Evolutionary conservation across 768 basidiomycete genomes (phyloP).

Genomic region (Pleurotus giganteus): DNA sequence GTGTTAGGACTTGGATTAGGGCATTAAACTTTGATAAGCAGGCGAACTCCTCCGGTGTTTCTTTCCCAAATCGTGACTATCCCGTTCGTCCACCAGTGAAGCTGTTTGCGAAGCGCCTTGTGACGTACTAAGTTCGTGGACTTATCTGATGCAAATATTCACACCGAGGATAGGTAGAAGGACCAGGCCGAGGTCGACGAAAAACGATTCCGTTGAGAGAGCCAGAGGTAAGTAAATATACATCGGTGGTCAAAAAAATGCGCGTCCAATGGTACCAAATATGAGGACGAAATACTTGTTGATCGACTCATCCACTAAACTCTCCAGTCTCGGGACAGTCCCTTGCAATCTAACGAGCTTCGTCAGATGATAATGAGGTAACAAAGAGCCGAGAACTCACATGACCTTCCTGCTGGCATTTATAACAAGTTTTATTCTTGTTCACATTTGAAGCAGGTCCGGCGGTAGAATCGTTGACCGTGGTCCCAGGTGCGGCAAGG

Average conservation of each 20-base stretch:
- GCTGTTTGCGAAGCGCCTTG: no score
- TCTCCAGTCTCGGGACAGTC: constrained; percentile 61
- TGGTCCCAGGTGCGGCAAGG: constrained; percentile 66
- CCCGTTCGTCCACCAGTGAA: no score
- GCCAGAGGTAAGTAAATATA: not conserved
- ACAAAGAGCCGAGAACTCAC: constrained; percentile 41
- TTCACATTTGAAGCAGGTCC: constrained; percentile 43
- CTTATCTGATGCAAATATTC: constrained; percentile 5
- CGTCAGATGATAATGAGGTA: constrained; percentile 10
- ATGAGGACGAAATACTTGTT: not conserved
- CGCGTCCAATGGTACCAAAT: no score
- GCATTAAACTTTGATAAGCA: constrained; percentile 6
- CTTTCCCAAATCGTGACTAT: no score
- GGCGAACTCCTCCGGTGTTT: not conserved
- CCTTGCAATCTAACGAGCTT: constrained; percentile 51
- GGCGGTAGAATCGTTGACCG: constrained; percentile 41
- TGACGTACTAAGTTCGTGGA: no score
- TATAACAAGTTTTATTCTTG: constrained; percentile 83
- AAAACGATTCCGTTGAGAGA: not conserved
- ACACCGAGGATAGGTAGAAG: constrained; percentile 1
- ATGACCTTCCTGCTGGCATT: constrained; percentile 86
- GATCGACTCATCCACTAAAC: constrained; percentile 39
- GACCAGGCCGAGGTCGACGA: not conserved
- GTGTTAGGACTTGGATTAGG: not conserved
- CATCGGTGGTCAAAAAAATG: not conserved